Conservation (phyloP, 1,139 yeast genomes). For the Blastobotrys proliferans region DNA sequence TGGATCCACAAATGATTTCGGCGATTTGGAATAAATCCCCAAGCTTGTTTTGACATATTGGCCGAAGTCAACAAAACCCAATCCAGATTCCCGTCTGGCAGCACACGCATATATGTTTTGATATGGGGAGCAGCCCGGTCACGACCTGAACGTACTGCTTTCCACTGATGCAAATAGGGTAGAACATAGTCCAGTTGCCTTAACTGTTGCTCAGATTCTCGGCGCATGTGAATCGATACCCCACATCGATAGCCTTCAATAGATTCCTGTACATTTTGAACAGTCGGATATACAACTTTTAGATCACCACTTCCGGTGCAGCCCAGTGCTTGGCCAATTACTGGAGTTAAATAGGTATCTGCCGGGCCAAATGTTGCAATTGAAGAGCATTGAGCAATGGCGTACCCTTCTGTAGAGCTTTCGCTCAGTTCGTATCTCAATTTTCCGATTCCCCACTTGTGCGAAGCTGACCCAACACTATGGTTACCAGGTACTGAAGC, state of each 20-base stretch:
- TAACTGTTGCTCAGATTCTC: slow-evolving; percentile 19
- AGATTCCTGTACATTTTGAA: slow-evolving; percentile 28
- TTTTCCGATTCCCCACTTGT: slow-evolving; percentile 27
- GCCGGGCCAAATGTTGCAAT: slow-evolving; percentile 29
- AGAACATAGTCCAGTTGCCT: slow-evolving; percentile 26
- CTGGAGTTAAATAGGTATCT: slow-evolving; percentile 23
- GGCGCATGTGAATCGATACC: slow-evolving; percentile 29
- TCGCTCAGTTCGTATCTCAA: slow-evolving; percentile 19
- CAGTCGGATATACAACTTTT: slow-evolving; percentile 31
- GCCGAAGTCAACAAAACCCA: slow-evolving; percentile 37
- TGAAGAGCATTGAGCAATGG: slow-evolving; percentile 32
- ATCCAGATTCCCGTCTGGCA: slow-evolving; percentile 18
- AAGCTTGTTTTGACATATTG: slow-evolving; percentile 35
- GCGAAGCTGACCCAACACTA: slow-evolving; percentile 15
- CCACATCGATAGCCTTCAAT: slow-evolving; percentile 34
- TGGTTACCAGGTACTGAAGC: slow-evolving; percentile 35
- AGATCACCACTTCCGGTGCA: not conserved
- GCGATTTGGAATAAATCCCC: slow-evolving; percentile 30
- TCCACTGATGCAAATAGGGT: slow-evolving; percentile 30
- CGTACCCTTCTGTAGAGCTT: slow-evolving; percentile 15
- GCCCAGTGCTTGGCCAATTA: slow-evolving; percentile 20
- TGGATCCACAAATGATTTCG: slow-evolving; percentile 25
- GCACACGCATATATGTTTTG: slow-evolving; percentile 31
- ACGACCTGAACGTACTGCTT: slow-evolving; percentile 29
- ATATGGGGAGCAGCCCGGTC: slow-evolving; percentile 36